Evolutionary conservation across 2,329 filamentous ascomycete species (phyloP), one percentile per base, ranked within the genome.

Genomic region (Trichoderma arundinaceum): DNA sequence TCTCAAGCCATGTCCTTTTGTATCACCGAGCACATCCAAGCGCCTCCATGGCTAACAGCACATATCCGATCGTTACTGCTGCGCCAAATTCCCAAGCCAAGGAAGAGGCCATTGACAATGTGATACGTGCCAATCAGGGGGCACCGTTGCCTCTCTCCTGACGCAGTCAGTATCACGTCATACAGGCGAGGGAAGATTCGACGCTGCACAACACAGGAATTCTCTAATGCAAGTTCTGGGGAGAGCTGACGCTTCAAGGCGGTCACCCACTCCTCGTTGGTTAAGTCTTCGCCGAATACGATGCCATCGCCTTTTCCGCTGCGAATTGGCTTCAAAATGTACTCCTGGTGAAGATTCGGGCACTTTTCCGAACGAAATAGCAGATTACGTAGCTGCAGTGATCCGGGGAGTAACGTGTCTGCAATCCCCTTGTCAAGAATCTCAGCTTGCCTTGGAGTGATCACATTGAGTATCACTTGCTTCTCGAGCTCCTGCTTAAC

Each of bases 251-350:
- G 39, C 8, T 69, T 48, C 41, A 79, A 39, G 4, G 64, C 64
- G 2, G 69, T 33, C 0, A 65, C 15, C 79, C 78, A 80, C 33
- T 74, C 72, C 0, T 70, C 67, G 0, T 64, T 58, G 17, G 56
- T 66, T 3, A 79, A 10, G 15, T 80, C 76, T 3, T 78, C 75
- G 9, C 78, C 76, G 58, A 81, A 80, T 0, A 78, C 44, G 43
- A 81, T 80, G 1, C 79, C 79, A 0, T 72, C 73, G 0, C 79
- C 79, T 49, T 79, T 79, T 0, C 78, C 79, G 12, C 77, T 72
- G 1, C 77, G 75, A 13, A 77, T 74, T 0, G 77, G 77, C 52
- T 81, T 81, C 0, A 81, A 69, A 0, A 81, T 68, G 66, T 75
- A 79, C 1, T 72, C 46, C 4, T 74, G 51, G 17, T 70, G 74